These are phyloP conservation scores for Euphorbia peplus DNA, from an alignment of 345 rosid species.

Conservation along the genomic window DNA sequence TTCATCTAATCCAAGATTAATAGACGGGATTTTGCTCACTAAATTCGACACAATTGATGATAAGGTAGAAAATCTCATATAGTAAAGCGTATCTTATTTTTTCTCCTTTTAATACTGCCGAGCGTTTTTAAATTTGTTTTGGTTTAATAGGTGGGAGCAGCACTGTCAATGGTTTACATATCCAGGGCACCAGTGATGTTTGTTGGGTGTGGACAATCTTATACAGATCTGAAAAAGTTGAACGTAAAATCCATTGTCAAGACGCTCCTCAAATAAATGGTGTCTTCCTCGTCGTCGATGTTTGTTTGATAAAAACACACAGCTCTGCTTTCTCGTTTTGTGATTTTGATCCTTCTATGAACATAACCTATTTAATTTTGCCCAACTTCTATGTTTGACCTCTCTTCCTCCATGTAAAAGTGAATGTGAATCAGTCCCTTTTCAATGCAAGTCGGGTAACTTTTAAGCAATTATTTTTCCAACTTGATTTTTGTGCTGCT, in stretches of 20 bases:
- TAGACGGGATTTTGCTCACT: constrained; percentile 95
- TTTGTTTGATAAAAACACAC: constrained; percentile 1
- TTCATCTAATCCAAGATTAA: constrained; percentile 63
- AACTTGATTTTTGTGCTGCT: not conserved
- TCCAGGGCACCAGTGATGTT: constrained; percentile 98
- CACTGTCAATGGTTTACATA: constrained; percentile 92
- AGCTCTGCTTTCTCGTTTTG: not conserved
- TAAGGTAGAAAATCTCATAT: constrained; percentile 44
- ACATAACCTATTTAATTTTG: constrained; percentile 3
- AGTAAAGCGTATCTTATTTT: not conserved
- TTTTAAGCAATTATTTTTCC: not conserved
- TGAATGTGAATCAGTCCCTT: constrained; percentile 36
- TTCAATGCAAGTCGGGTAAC: constrained; percentile 7
- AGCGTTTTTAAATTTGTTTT: not conserved
- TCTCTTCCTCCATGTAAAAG: constrained; percentile 7
- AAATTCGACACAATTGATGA: constrained; percentile 96
- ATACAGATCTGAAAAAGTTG: constrained; percentile 90
- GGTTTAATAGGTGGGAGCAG: constrained; percentile 85
- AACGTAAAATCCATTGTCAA: constrained; percentile 84
- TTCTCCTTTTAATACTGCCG: not conserved
- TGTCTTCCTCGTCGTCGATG: not conserved
- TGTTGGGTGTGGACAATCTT: constrained; percentile 97
- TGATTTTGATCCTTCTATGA: not conserved
- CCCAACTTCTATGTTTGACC: constrained; percentile 14
- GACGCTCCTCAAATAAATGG: constrained; percentile 84